Base-by-base conservation (phyloP, 768 basidiomycete genomes). In the Lactifluus rugatus region DNA sequence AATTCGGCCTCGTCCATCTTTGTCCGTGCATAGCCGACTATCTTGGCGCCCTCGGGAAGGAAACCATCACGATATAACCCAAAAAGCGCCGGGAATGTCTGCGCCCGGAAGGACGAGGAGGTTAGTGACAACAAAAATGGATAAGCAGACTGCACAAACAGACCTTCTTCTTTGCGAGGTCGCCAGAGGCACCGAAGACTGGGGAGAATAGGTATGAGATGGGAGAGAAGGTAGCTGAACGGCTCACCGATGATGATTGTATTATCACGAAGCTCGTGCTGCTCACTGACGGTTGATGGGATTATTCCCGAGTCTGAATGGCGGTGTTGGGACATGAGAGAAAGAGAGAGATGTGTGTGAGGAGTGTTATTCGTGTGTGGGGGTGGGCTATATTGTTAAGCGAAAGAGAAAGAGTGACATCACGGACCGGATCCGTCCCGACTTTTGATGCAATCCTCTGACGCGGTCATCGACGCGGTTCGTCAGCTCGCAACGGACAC, bases 101-200 rank as follows among this genome's bases (percentile, higher is more conserved):
- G 67, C 41, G 52, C 1, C 9, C 42, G 32, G 56, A 39, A 50
- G 49, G 52, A 52, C 46, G 11, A 11, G 34, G 34, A 8, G 10
- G 11, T 57, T 49, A 63, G 31, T 26, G 31, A 48, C 0, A 47
- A 45, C 0, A 47, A 45, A 19, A 53, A 52, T 1, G 28, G 19
- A 8, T 19, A 23, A 26, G n/a, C 1, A 13, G n/a, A 25, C 23
- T 25, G 50, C 49, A 50, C 32, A 42, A 52, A 55, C 69, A 48
- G 49, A 83, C 93, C 82, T 99, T 99, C 77, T 99, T 99, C 86
- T 96, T 95, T 62, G 95, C 95, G 47, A 99, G 79, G 77, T 99
- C 95, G 41, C 95, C 95, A 56, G 92, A 94, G 3, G 95, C 95
- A 56, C 95, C 95, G 60, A 94, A 82, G 54, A 98, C 94, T 93